Conservation (phyloP, 2,329 filamentous ascomycete species). For the Juglanconis juglandina region DNA sequence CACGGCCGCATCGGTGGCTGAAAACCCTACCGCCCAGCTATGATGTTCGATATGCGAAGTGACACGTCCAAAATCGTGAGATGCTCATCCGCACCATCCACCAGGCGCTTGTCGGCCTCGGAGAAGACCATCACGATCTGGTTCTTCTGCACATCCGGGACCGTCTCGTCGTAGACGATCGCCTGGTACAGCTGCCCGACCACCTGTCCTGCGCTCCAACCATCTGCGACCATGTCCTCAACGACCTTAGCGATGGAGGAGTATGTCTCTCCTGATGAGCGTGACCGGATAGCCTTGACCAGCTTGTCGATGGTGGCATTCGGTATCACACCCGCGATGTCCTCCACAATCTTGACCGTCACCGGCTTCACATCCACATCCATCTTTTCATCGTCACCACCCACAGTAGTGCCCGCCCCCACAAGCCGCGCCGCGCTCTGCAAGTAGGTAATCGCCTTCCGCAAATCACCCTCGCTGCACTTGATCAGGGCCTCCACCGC, state of each 20-base stretch:
- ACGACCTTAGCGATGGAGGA: slow-evolving; percentile 73
- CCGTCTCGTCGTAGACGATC: slow-evolving; percentile 78
- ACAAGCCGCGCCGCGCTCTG: slow-evolving; percentile 91
- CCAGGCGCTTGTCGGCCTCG: slow-evolving; percentile 87
- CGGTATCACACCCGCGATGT: slow-evolving; percentile 95
- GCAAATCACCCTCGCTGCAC: slow-evolving; percentile 88
- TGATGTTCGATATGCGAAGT: slow-evolving; percentile 72
- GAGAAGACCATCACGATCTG: slow-evolving; percentile 87
- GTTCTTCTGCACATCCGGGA: slow-evolving; percentile 84
- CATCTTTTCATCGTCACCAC: slow-evolving; percentile 52
- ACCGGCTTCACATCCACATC: slow-evolving; percentile 60
- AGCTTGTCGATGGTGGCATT: slow-evolving; percentile 67
- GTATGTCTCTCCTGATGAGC: slow-evolving; percentile 62
- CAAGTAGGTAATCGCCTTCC: slow-evolving; percentile 93
- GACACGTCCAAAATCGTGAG: slow-evolving; percentile 82
- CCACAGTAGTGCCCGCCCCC: slow-evolving; percentile 56
- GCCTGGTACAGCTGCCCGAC: slow-evolving; percentile 75
- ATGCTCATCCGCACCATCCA: slow-evolving; percentile 95
- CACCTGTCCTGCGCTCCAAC: slow-evolving; percentile 92
- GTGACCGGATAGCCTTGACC: slow-evolving; percentile 72
- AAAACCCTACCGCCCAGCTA: slow-evolving; percentile 44
- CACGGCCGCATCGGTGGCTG: neutral
- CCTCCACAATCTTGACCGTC: slow-evolving; percentile 78
- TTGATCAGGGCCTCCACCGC: slow-evolving; percentile 80
- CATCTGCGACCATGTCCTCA: slow-evolving; percentile 89